Evolutionary conservation across 768 basidiomycete genomes (phyloP).

Genomic region (Rossbeevera mucosa): DNA sequence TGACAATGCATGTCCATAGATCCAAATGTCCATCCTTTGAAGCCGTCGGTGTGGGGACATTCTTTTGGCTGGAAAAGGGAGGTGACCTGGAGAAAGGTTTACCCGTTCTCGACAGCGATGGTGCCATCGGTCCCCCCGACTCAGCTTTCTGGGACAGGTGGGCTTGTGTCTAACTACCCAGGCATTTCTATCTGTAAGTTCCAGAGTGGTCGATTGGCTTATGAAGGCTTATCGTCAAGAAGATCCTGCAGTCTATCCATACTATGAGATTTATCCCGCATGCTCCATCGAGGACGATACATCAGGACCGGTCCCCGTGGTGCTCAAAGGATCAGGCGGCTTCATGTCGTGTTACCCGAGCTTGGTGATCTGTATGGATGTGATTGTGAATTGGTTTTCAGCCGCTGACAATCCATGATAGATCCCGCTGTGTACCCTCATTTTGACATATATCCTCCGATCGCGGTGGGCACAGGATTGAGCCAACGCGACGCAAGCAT

Average conservation of each 20-base stretch:
- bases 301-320: background rate
- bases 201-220: background rate
- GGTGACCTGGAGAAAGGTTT: slow-evolving; percentile 14
- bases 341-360: slow-evolving; percentile 28
- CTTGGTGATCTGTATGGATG: slow-evolving; percentile 34
- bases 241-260: slow-evolving; percentile 41
- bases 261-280: slow-evolving; percentile 39
- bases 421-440: slow-evolving; percentile 41
- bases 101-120: slow-evolving; percentile 10
- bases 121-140: background rate
- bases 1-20: slow-evolving; percentile 26
- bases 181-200: slow-evolving; percentile 19
- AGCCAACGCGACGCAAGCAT: background rate
- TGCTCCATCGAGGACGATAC: slow-evolving; percentile 1
- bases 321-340: background rate
- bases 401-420: slow-evolving; percentile 13
- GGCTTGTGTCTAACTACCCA: slow-evolving; percentile 12
- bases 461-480: background rate
- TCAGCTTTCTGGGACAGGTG: slow-evolving; percentile 9
- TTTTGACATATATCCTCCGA: slow-evolving; percentile 37
- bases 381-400: background rate
- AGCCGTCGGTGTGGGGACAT: slow-evolving; percentile 7
- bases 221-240: slow-evolving; percentile 3
- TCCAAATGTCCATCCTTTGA: slow-evolving; percentile 28
- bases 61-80: slow-evolving; percentile 21